Conservation (phyloP, 441 rosid genomes). For the Theobroma grandiflorum region DNA sequence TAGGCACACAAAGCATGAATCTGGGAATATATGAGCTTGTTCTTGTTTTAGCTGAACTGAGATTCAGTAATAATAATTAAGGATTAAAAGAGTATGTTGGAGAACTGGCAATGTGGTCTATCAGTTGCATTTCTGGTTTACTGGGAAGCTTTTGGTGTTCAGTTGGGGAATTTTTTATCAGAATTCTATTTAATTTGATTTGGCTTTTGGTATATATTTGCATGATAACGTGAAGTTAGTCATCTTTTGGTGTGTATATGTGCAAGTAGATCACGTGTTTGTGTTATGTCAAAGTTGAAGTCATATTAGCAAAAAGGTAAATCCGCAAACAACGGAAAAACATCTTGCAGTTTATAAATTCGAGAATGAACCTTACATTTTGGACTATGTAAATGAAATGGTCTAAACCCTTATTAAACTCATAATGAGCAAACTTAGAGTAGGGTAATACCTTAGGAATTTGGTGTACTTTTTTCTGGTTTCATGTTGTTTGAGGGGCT, state of each 20-base stretch:
- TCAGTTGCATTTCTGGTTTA: not conserved
- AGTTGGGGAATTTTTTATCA: not conserved
- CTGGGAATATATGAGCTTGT: not conserved
- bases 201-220: not conserved
- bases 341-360: not conserved
- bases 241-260: not conserved
- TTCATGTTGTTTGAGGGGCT: not conserved
- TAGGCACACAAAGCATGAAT: not conserved
- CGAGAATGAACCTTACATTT: not conserved
- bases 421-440: not conserved
- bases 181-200: conserved; percentile 1
- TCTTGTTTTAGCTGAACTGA: not conserved
- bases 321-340: not conserved
- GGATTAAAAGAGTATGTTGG: not conserved
- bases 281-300: not conserved
- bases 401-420: not conserved
- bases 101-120: conserved; percentile 1
- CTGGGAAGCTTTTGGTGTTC: conserved; percentile 2
- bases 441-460: not conserved
- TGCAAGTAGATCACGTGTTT: not conserved
- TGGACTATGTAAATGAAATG: not conserved
- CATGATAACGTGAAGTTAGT: not conserved
- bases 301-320: not conserved
- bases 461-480: not conserved
- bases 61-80: not conserved